These are phyloP conservation scores for Elongisporangium anandrum DNA, from an alignment of 352 stramenopile species.

Conservation along the genomic window DNA sequence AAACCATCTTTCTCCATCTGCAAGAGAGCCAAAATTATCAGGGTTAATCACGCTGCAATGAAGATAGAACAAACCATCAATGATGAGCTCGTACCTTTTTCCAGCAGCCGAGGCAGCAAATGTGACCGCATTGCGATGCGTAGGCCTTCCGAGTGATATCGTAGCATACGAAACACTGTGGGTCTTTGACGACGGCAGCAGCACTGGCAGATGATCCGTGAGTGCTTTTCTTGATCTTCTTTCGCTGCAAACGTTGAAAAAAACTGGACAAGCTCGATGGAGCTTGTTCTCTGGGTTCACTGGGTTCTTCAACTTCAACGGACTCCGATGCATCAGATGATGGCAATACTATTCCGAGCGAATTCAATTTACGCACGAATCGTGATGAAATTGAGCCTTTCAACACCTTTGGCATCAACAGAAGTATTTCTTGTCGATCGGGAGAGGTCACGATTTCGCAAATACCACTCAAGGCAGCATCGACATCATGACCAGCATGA, in stretches of 20 bases:
- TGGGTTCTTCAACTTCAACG: slow-evolving; percentile 2
- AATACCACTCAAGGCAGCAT: slow-evolving; percentile 35
- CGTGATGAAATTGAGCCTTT: slow-evolving; percentile 29
- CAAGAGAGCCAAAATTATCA: slow-evolving; percentile 9
- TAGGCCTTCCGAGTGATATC: slow-evolving; percentile 75
- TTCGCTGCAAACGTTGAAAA: slow-evolving; percentile 67
- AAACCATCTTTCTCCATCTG: slow-evolving; percentile 76
- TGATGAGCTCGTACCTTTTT: slow-evolving; percentile 52
- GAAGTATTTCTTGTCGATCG: slow-evolving; percentile 42
- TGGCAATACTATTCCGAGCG: slow-evolving; percentile 8
- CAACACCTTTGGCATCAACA: slow-evolving; percentile 65
- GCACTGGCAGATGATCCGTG: slow-evolving; percentile 18
- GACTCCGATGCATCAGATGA: slow-evolving; percentile 3
- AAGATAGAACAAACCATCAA: slow-evolving; percentile 9
- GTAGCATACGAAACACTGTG: slow-evolving; percentile 83
- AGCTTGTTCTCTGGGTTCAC: background rate
- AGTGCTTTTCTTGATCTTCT: slow-evolving; percentile 35
- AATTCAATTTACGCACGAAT: slow-evolving; percentile 40
- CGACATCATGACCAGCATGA: slow-evolving; percentile 31
- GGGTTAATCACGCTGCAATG: slow-evolving; percentile 15
- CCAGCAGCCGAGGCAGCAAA: slow-evolving; percentile 81
- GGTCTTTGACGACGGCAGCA: slow-evolving; percentile 61
- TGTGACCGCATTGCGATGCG: slow-evolving; percentile 75
- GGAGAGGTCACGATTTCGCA: slow-evolving; percentile 44
- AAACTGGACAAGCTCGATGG: slow-evolving; percentile 36